phyloP scores from a whole-genome alignment of 2,329 filamentous ascomycete genomes.

The Thielaviopsis euricoi region DNA sequence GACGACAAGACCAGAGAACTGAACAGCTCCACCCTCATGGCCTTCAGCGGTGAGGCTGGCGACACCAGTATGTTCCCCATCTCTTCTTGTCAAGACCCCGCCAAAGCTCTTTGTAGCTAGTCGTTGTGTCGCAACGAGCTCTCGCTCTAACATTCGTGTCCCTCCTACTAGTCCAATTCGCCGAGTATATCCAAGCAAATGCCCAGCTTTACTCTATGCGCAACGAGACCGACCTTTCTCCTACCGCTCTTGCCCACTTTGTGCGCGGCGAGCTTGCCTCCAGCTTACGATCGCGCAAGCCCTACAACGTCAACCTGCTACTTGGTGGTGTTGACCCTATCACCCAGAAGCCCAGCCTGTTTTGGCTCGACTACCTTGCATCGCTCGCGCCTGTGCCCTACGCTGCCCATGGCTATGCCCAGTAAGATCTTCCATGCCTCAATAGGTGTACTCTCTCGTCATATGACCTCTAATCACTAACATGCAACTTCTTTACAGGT shows the following conservation, averaged over 20 bases:
- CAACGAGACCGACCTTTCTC: constrained; percentile 82
- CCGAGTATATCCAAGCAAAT: constrained; percentile 98
- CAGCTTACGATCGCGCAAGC: constrained; percentile 77
- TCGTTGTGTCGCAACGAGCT: background rate
- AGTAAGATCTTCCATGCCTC: constrained; percentile 39
- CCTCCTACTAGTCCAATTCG: constrained; percentile 66
- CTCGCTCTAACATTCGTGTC: constrained; percentile 8
- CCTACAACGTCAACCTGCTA: constrained; percentile 92
- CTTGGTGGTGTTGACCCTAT: constrained; percentile 88
- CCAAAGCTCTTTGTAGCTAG: background rate
- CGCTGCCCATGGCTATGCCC: constrained; percentile 93
- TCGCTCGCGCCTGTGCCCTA: constrained; percentile 79
- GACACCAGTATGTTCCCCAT: constrained; percentile 55
- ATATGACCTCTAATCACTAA: background rate
- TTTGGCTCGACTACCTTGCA: constrained; percentile 96
- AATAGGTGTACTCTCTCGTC: background rate
- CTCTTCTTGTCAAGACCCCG: background rate
- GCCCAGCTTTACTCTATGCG: constrained; percentile 97
- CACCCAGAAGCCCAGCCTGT: constrained; percentile 75
- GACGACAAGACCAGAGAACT: constrained; percentile 93
- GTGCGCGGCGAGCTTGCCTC: constrained; percentile 85
- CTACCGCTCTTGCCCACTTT: constrained; percentile 78
- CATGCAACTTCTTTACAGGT: constrained; percentile 31
- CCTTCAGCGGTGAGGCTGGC: constrained; percentile 88
- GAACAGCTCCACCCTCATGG: constrained; percentile 89